These are phyloP conservation scores for Colletotrichum musae DNA, from an alignment of 2,329 filamentous ascomycete genomes.

Conservation along the genomic window DNA sequence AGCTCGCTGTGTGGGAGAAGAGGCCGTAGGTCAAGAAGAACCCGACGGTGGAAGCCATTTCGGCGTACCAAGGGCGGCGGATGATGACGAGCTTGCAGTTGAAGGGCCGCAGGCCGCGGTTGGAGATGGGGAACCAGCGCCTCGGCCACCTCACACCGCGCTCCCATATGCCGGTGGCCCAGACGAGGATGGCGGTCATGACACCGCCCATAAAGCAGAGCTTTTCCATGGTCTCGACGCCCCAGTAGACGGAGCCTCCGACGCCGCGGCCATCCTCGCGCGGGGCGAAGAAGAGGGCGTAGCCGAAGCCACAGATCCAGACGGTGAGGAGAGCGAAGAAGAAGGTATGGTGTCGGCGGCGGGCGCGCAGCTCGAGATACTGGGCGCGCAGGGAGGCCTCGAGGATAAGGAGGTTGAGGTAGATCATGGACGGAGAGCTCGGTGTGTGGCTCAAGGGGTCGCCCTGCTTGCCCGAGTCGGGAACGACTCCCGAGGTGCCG, in stretches of 20 bases:
- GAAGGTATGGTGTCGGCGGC: constrained; percentile 92
- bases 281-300: constrained; percentile 94
- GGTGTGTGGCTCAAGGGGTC: constrained; percentile 87
- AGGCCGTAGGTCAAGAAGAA: constrained; percentile 85
- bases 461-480: constrained; percentile 61
- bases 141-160: constrained; percentile 94
- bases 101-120: constrained; percentile 90
- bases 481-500: constrained; percentile 59
- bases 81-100: constrained; percentile 97
- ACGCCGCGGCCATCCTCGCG: constrained; percentile 93
- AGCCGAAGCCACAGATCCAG: constrained; percentile 90
- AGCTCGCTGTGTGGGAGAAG: constrained; percentile 77
- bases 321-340: constrained; percentile 84
- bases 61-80: constrained; percentile 85
- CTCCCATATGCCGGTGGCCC: constrained; percentile 97
- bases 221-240: constrained; percentile 90
- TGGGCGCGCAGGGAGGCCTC: constrained; percentile 94
- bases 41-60: constrained; percentile 78
- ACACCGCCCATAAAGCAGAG: constrained; percentile 92
- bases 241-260: constrained; percentile 96
- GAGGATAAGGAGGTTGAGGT: constrained; percentile 96
- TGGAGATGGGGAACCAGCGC: constrained; percentile 90
- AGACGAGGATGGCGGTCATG: constrained; percentile 88
- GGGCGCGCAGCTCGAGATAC: constrained; percentile 89
- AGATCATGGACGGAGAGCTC: constrained; percentile 95